Conservation (phyloP, 2,329 filamentous ascomycete genomes). For the Penicillium oxalicum region DNA sequence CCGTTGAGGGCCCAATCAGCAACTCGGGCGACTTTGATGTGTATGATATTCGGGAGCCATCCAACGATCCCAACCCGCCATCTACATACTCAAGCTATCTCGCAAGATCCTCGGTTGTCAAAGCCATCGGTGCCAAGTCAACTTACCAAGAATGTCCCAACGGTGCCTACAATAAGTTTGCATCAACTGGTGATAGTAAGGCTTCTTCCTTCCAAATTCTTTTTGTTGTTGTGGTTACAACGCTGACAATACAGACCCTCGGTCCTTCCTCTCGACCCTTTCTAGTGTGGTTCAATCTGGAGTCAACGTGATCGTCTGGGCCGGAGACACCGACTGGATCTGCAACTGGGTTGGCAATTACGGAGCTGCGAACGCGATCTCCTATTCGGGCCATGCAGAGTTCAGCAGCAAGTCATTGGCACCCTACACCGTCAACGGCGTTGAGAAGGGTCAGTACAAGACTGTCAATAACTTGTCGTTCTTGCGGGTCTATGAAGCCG, state of each 20-base stretch:
- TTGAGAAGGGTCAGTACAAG: slow-evolving; percentile 48
- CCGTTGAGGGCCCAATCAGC: slow-evolving; percentile 34
- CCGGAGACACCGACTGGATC: slow-evolving; percentile 53
- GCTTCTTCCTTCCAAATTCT: background rate
- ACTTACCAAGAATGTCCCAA: slow-evolving; percentile 41
- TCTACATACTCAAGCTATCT: slow-evolving; percentile 42
- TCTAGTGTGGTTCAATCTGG: slow-evolving; percentile 45
- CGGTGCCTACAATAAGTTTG: slow-evolving; percentile 34
- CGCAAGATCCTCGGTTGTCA: slow-evolving; percentile 30
- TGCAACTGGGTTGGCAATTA: slow-evolving; percentile 54
- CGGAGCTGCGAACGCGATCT: slow-evolving; percentile 43
- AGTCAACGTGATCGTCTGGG: slow-evolving; percentile 31
- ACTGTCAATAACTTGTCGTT: slow-evolving; percentile 46
- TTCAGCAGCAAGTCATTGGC: slow-evolving; percentile 37
- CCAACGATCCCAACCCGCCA: slow-evolving; percentile 37
- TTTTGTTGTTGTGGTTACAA: background rate
- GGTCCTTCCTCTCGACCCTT: slow-evolving; percentile 43
- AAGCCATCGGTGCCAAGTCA: slow-evolving; percentile 43
- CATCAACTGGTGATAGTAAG: slow-evolving; percentile 38
- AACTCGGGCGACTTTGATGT: slow-evolving; percentile 29
- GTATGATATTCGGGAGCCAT: slow-evolving; percentile 43
- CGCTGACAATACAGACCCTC: slow-evolving; percentile 28
- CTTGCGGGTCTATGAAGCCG: slow-evolving; percentile 45
- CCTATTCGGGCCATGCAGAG: slow-evolving; percentile 36
- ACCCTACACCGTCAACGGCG: slow-evolving; percentile 47